Conservation (phyloP, 805 yeast genomes). For the Pichia rugopelliculosa region DNA sequence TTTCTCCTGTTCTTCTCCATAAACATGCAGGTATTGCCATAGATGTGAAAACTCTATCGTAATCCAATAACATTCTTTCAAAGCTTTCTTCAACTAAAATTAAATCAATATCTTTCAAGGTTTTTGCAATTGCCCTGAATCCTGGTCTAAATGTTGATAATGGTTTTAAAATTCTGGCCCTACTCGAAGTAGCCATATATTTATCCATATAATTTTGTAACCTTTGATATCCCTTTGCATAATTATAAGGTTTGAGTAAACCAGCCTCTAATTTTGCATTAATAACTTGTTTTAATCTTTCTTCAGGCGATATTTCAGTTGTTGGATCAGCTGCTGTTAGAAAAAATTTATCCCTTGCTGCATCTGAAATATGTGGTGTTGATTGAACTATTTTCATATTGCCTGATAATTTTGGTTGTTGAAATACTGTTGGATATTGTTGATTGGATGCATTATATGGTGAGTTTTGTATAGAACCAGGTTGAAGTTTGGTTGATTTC, state of each 20-base stretch:
- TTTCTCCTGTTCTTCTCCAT: conserved; percentile 96
- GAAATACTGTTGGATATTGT: not conserved
- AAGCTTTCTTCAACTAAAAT: conserved; percentile 90
- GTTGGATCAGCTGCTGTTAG: conserved; percentile 97
- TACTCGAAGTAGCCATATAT: conserved; percentile 76
- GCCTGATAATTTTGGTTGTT: not conserved
- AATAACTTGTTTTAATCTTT: conserved; percentile 84
- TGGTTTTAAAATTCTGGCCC: conserved; percentile 82
- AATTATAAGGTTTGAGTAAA: conserved; percentile 81
- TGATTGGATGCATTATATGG: not conserved
- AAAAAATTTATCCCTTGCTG: conserved; percentile 89
- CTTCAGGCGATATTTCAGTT: conserved; percentile 89
- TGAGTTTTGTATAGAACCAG: not conserved
- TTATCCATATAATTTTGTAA: conserved; percentile 87
- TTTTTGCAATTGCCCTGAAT: conserved; percentile 84
- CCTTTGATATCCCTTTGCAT: conserved; percentile 88
- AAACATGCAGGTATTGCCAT: conserved; percentile 98
- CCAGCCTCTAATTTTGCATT: conserved; percentile 95
- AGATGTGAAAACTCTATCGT: conserved; percentile 90
- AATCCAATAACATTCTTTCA: conserved; percentile 87
- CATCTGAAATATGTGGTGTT: conserved; percentile 44
- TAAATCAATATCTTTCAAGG: conserved; percentile 83
- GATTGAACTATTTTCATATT: not conserved
- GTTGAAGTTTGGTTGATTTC: not conserved
- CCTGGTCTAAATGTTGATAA: conserved; percentile 84